Percentiles rank a stretch among this genome's conserved stretches.
phyloP scores from a whole-genome alignment of 2,329 filamentous ascomycete genomes.

The Elsinoe necatrix region DNA sequence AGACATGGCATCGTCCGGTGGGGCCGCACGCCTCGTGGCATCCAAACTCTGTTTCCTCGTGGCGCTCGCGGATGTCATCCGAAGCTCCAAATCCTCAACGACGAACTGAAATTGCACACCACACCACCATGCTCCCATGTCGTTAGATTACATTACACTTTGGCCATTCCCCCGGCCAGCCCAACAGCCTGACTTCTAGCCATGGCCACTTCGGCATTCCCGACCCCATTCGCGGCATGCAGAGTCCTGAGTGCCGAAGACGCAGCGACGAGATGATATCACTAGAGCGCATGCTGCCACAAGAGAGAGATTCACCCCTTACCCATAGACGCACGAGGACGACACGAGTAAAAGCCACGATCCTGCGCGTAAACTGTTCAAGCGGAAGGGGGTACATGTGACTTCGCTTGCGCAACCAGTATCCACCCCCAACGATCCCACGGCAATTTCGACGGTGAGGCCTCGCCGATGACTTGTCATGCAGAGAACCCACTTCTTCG shows the following conservation, averaged over 20 bases:
- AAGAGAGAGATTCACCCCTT: neutral
- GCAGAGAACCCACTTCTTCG: neutral
- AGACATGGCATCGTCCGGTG: slow-evolving; percentile 2
- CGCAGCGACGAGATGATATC: neutral
- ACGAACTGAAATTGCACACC: neutral
- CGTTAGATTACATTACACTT: neutral
- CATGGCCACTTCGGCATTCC: neutral
- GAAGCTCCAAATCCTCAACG: neutral
- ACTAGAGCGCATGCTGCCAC: neutral
- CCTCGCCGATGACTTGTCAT: neutral
- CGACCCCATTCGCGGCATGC: neutral
- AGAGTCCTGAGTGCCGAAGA: neutral
- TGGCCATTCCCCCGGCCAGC: neutral
- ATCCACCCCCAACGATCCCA: too few species aligned
- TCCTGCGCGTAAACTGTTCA: too few species aligned
- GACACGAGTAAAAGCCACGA: too few species aligned
- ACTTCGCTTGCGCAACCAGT: too few species aligned
- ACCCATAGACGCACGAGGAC: neutral
- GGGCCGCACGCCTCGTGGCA: slow-evolving; percentile 12
- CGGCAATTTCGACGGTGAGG: neutral
- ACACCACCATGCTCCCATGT: neutral
- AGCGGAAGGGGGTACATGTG: too few species aligned
- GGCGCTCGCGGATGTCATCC: slow-evolving; percentile 4
- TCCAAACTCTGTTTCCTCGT: slow-evolving; percentile 6
- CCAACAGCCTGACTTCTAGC: neutral